Evolutionary conservation across 441 rosid genomes (phyloP), one percentile per base, ranked within the genome.

Genomic region (Omphalea diandra): DNA sequence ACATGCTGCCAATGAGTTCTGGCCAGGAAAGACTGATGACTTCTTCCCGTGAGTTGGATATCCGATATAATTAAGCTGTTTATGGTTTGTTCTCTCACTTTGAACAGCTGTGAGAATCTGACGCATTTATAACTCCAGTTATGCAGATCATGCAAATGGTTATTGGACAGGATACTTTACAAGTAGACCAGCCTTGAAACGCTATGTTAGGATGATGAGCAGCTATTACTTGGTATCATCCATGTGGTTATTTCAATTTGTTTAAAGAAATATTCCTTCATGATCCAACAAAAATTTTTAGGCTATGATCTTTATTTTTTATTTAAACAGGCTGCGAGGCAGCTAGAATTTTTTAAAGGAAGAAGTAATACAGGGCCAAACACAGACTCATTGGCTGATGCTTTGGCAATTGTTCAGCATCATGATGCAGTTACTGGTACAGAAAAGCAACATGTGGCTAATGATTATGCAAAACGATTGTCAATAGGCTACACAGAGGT

Each of bases 131-230:
- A 38, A 63, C 73, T 60, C 66, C 93, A 96, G 99, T 65, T 96
- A 96, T 72, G 99, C 99, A 83, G 99, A 96, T 76, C 91, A 89
- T 79, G 85, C 71, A 60, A 88, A 93, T 88, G 93, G 92, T 75
- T 96, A 90, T 80, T 96, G 99, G 99, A 96, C 99, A 50, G 98
- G 99, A 71, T 96, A 93, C 81, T 96, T 88, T 77, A 76, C 96
- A 63, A 96, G 99, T 74, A 90, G 99, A 74, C 92, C 99, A 69
- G 94, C 97, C 63, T 65, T 96, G 63, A 96, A 96, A 83, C 88
- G 88, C 73, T 93, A 91, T 77, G 97, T 96, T 75, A 88, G 98
- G 83, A 80, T 77, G 81, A 81, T 93, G 99, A 93, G 99, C 61
- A 91, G 87, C 84, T 96, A 93, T 79, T 88, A 90, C 86, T 74